Conservation (phyloP, 2,329 filamentous ascomycete genomes). For the Monilinia laxa region DNA sequence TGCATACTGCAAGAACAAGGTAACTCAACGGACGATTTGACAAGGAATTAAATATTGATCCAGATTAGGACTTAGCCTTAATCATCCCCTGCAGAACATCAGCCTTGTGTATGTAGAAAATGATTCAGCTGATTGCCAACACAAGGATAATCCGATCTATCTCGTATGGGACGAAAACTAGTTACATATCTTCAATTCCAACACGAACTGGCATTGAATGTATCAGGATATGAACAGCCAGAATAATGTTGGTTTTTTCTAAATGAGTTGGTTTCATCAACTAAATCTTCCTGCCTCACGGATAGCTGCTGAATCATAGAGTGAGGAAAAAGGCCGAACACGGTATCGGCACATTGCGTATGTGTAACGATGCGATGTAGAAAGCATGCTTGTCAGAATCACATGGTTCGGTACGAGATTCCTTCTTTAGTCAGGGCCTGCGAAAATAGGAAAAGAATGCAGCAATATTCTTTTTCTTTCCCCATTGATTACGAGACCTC, state of each 20-base stretch:
- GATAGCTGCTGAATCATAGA: constrained; percentile 7
- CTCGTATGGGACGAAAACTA: not conserved
- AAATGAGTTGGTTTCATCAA: not conserved
- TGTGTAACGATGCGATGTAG: not conserved
- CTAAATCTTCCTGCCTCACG: constrained; percentile 3
- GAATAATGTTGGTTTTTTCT: not conserved
- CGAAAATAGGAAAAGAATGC: not conserved
- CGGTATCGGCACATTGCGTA: not conserved
- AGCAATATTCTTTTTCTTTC: not conserved
- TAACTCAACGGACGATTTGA: constrained; percentile 3
- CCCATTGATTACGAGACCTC: not conserved
- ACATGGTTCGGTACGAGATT: not conserved
- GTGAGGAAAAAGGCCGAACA: constrained; percentile 2
- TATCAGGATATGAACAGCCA: not conserved
- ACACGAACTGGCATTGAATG: not conserved
- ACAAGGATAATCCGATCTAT: not conserved
- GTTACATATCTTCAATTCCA: constrained; percentile 1
- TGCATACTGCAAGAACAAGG: constrained; percentile 24
- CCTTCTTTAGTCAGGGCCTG: not conserved
- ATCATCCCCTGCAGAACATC: constrained; percentile 11
- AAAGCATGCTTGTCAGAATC: not conserved
- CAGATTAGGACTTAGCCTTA: constrained; percentile 19
- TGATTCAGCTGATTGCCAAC: constrained; percentile 23
- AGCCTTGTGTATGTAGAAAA: constrained; percentile 20
- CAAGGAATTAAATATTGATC: constrained; percentile 17